Base-by-base conservation (phyloP, 177 flowering plant genomes). In the Tripterygium wilfordii region DNA sequence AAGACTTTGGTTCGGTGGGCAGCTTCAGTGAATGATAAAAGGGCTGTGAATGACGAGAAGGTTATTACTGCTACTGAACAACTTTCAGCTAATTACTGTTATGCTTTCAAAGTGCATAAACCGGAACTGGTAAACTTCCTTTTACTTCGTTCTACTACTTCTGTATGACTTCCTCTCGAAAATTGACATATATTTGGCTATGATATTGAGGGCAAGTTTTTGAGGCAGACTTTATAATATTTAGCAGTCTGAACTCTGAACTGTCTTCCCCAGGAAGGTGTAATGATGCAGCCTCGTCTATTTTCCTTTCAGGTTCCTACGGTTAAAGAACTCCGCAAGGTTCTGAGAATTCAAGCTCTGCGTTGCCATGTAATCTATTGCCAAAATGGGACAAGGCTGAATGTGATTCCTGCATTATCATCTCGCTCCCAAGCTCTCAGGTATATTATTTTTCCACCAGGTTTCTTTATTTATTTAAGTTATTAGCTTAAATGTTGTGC, bases 1-100 rank as follows among this genome's bases (percentile, higher is more conserved):
- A 89, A 76, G 73, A 83, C 96, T 43, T 58, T 92, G 67, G 66
- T 84, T 30, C 79, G 91, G 14, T 92, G 96, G 98, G 87, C 82
- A 23, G 51, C 81, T 57, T 79, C 88, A 29, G 32, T 74, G 21
- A 69, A 48, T 42, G 79, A 73, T 25, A 79, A 83, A 64, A 75
- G 65, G 31, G 68, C 69, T 27, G 82, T 54, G 60, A 75, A 42
- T 45, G 82, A 62, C 42, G 83, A 73, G 26, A 79, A 72, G 36
- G 46, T 76, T 50, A 70, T 86, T 44, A 49, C 28, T 27, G 76
- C 80, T 55, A 82, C 80, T 62, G 88, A 77, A 53, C 32, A 76
- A 35, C 66, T 69, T 30, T 88, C 96, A 19, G 73, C 87, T 13
- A 64, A 74, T 41, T 75, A 78, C 49, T 92, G 96, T 62, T 80